Base-by-base conservation (phyloP, 2,329 filamentous ascomycete species). In the Penicillium sp. region DNA sequence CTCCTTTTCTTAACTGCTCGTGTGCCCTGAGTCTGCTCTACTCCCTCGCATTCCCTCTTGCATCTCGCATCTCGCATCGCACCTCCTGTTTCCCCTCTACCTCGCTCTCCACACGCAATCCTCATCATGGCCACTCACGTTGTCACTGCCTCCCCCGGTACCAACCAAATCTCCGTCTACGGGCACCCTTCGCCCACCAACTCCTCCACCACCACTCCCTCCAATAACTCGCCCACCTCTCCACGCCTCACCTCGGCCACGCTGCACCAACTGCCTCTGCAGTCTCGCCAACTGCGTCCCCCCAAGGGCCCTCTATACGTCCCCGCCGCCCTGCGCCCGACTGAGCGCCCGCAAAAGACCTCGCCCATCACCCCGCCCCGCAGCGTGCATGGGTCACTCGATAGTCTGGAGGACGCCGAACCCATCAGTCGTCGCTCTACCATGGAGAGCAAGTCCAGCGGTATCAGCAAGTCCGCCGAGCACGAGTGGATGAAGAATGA, bases 291-390 rank as follows among this genome's bases (percentile, higher is more conserved):
- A 69, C 71, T 86, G 52, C 80, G 83, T 49, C 82, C 81, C 18
- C 78, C 79, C 42, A 84, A 85, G 68, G 78, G 79, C 18, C 83
- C 84, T 26, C 75, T 86, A 45, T 86, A 86, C 64, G 80, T 86
- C 18, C 84, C 84, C 20, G 84, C 84, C 9, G 84, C 80, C 7
- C 72, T 87, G 55, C 78, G 84, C 47, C 84, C 81, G 46, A 86
- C 83, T 24, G 80, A 86, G 68, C 75, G 78, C 50, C 77, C 79
- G 12, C 67, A 70, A 42, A 75, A 70, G 46, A 58, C 70, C 1
- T 73, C 76, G 59, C 69, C 76, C 49, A 73, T 71, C 49, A 80
- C 77, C 6, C 78, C 78, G 15, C 77, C 81, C 1, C 75, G 77
- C 54, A 84, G 82, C 59, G 76, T 80, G 26, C 79, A 81, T 60